Conservation (phyloP, 2,329 filamentous ascomycete genomes). For the Macrophomina phaseolina region DNA sequence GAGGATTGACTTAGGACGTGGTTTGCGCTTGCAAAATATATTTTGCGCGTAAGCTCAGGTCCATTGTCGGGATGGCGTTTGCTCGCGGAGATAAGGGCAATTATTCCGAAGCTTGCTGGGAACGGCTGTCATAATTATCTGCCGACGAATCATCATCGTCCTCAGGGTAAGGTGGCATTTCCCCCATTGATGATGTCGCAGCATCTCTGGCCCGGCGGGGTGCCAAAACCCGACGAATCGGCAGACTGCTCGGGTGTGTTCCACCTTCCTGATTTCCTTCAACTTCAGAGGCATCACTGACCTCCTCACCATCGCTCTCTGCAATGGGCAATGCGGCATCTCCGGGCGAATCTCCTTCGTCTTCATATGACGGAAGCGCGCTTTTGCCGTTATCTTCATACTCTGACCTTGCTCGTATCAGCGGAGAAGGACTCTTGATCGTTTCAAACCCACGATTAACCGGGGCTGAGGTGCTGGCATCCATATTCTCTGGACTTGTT, state of each 20-base stretch:
- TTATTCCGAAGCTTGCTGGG: neutral
- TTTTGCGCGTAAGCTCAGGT: too few species aligned
- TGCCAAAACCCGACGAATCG: slow-evolving; percentile 8
- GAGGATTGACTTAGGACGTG: neutral
- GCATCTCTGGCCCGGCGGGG: neutral
- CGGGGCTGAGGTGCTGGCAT: neutral
- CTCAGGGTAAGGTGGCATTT: slow-evolving; percentile 2
- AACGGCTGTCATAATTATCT: neutral
- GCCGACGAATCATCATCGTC: neutral
- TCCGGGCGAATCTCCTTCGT: neutral
- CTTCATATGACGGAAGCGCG: neutral
- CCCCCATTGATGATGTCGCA: slow-evolving; percentile 2
- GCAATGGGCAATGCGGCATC: neutral
- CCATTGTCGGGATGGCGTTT: too few species aligned
- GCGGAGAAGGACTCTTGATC: neutral
- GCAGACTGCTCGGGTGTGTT: neutral
- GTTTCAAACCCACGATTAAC: neutral
- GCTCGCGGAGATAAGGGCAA: neutral
- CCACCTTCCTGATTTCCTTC: neutral
- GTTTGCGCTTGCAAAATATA: too few species aligned
- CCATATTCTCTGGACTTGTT: neutral
- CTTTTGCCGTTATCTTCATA: neutral
- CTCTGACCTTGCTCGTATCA: neutral
- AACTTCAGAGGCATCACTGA: neutral
- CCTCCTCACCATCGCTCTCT: neutral